Base-by-base conservation (phyloP, 140 eudicot species). In the Flaveria floridana region DNA sequence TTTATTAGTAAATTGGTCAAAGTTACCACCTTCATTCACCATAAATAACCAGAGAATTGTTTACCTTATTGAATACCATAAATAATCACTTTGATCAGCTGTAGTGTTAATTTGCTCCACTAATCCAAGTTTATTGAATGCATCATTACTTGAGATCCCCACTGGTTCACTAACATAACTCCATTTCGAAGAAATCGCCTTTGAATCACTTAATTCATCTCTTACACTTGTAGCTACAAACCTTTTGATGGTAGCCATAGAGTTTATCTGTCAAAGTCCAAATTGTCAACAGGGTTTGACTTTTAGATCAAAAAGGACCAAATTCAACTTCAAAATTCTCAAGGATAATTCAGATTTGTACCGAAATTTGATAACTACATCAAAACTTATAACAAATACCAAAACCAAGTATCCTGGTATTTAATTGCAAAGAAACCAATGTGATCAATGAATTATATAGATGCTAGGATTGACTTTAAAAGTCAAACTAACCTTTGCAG, bases 11-110 rank as follows among this genome's bases (percentile, higher is more conserved):
- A 63, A 26, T 14, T 12, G 44, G 21, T 14, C 5, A 2, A 63
- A 28, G 1, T 0, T 30, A 1, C 1, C 46, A 26, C 68, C 20
- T 63, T 44, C 2, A 6, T 4, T 44, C 2, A 0, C 26, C 74
- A 39, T 25, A 6, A 42, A 1, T 6, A 71, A 55, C 19, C 1
- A 19, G 7, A 51, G 46, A 71, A n/a, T 8, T 75, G 50, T 62
- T 37, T 86, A 94, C 99, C 99, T 91, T 68, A 84, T 12, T 15
- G 97, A 91, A 83, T 95, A 95, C 99, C 99, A 95, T 79, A 91
- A 70, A 70, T 91, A 91, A 67, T 95, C 99, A 56, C 97, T 95
- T 65, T 79, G 83, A 87, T 95, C 99, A 46, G 96, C 92, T 53
- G 99, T 95, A 1, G 99, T 91, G 80, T 89, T 95, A 74, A 95